phyloP scores from a whole-genome alignment of 2,329 filamentous ascomycete species.

The Parascedosporium putredinis region DNA sequence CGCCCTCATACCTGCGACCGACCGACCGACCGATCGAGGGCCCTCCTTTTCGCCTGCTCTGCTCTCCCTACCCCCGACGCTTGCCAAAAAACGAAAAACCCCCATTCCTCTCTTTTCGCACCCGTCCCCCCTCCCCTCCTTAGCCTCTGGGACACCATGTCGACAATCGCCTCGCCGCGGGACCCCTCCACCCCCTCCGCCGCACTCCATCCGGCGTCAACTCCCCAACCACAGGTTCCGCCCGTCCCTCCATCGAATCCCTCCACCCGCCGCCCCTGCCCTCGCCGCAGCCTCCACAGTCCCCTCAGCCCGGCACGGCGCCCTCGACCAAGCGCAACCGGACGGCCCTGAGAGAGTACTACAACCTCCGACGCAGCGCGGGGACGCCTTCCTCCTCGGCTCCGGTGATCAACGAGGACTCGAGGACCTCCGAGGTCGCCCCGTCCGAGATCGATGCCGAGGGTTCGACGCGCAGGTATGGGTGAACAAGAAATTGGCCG shows the following conservation, averaged over 20 bases:
- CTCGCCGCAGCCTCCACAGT: conserved; percentile 23
- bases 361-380: conserved; percentile 54
- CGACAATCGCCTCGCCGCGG: conserved; percentile 53
- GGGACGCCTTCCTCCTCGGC: conserved; percentile 17
- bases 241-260: conserved; percentile 63
- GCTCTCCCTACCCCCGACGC: too few relatives aligned
- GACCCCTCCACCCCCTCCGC: conserved; percentile 47
- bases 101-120: not conserved
- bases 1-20: too few relatives aligned
- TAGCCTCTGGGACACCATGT: conserved; percentile 33
- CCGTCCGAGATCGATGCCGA: conserved; percentile 62
- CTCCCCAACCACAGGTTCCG: conserved; percentile 24
- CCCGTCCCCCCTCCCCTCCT: not conserved
- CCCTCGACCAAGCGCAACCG: conserved; percentile 52
- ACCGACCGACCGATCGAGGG: too few relatives aligned
- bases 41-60: too few relatives aligned
- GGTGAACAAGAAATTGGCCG: conserved; percentile 49
- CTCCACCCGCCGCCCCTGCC: conserved; percentile 22
- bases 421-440: conserved; percentile 44
- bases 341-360: conserved; percentile 84
- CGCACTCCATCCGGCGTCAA: conserved; percentile 39
- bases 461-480: conserved; percentile 64
- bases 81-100: too few relatives aligned
- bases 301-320: conserved; percentile 15
- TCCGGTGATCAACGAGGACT: conserved; percentile 6